These are phyloP conservation scores for Oleoguttula mirabilis DNA, from an alignment of 495 filamentous ascomycete species.

Conservation along the genomic window DNA sequence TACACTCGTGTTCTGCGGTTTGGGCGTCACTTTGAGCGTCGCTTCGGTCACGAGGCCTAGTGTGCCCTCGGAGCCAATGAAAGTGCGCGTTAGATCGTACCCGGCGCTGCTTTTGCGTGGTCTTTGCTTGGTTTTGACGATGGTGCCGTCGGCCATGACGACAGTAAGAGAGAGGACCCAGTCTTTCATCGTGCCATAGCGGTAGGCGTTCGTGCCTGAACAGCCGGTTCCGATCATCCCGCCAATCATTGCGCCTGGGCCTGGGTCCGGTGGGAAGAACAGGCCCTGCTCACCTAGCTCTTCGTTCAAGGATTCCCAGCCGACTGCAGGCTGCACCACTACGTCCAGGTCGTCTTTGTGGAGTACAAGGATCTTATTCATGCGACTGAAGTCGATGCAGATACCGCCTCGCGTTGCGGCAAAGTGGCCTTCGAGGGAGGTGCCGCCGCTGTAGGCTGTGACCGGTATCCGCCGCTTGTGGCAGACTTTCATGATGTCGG, in stretches of 20 bases:
- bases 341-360: slow-evolving; percentile 70
- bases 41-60: slow-evolving; percentile 81
- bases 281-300: slow-evolving; percentile 52
- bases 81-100: slow-evolving; percentile 74
- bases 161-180: slow-evolving; percentile 88
- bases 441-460: slow-evolving; percentile 64
- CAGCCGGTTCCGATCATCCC: slow-evolving; percentile 95
- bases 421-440: slow-evolving; percentile 70
- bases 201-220: slow-evolving; percentile 83
- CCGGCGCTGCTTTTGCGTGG: slow-evolving; percentile 74
- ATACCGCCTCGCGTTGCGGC: slow-evolving; percentile 63
- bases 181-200: slow-evolving; percentile 93
- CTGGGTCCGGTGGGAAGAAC: slow-evolving; percentile 78
- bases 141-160: slow-evolving; percentile 79
- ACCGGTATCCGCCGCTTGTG: slow-evolving; percentile 58
- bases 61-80: slow-evolving; percentile 88
- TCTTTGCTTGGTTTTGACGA: slow-evolving; percentile 76
- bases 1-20: slow-evolving; percentile 66
- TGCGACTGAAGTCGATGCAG: slow-evolving; percentile 62
- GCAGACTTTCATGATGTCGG: slow-evolving; percentile 61
- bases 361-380: slow-evolving; percentile 59
- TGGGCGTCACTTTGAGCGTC: slow-evolving; percentile 69
- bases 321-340: slow-evolving; percentile 68
- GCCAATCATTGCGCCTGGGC: slow-evolving; percentile 77
- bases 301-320: slow-evolving; percentile 70